Base-by-base conservation (phyloP, 768 basidiomycete genomes). In the Bullera alba region DNA sequence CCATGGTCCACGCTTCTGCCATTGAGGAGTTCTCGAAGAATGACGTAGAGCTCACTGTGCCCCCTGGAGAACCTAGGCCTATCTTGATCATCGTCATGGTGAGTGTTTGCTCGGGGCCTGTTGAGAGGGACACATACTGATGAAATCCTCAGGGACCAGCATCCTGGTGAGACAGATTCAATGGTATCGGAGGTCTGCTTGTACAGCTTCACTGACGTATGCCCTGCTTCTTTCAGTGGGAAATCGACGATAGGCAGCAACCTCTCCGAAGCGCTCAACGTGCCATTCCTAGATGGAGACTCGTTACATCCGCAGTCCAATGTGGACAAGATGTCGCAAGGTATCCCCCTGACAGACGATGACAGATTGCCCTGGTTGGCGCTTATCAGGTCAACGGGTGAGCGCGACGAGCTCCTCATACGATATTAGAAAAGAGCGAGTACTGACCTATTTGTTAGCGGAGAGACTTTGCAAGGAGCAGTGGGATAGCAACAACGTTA, bases 241-340 rank as follows among this genome's bases (percentile, higher is more conserved):
- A 75, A 74, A 61, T 73, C 73, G 6, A 70, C 72, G 2, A 65
- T 90, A 1, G 87, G 84, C 0, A 57, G 55, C 4, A 80, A 79
- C 5, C 75, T 92, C n/a, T 79, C 85, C 5, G 60, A 73, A 32
- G 75, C 76, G 23, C 76, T 88, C 42, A 71, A 70, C n/a, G 56
- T 88, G 53, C 83, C 88, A 1, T 93, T 86, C 74, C 75, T 89
- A 52, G 92, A 96, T 63, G 92, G 85, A 25, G 91, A 95, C 68
- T 83, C 85, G 54, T 77, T 95, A 25, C 92, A 96, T 67, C 85
- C 91, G 0, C 63, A 76, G 21, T 71, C 79, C 12, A 93, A 93
- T 71, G 79, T 93, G 35, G 83, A 80, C 25, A 97, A 96, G 78
- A 95, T 96, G 91, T 74, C 81, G 4, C 65, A 74, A 1, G 89